Conservation (phyloP, 192 early-diverging fungal species). For the Linderina pennispora region DNA sequence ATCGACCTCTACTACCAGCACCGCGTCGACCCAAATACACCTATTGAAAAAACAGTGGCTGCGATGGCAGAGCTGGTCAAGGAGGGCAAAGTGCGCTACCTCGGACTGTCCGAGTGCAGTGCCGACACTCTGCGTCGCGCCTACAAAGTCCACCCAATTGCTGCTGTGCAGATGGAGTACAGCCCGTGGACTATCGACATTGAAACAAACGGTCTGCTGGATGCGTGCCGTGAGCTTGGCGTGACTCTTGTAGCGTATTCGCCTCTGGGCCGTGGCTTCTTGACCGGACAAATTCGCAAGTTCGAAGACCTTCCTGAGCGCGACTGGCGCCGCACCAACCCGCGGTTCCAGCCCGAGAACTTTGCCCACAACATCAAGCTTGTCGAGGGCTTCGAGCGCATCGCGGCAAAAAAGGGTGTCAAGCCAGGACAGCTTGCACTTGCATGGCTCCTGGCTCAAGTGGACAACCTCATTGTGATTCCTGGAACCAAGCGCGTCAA, state of each 20-base stretch:
- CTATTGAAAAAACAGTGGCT: constrained; percentile 56
- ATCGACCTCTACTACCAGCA: constrained; percentile 66
- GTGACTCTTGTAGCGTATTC: constrained; percentile 69
- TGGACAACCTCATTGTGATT: constrained; percentile 45
- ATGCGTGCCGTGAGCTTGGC: constrained; percentile 66
- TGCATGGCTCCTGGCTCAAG: constrained; percentile 60
- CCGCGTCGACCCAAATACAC: constrained; percentile 52
- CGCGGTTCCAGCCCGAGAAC: constrained; percentile 56
- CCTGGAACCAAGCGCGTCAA: constrained; percentile 52
- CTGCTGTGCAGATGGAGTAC: constrained; percentile 47
- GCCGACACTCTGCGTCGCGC: constrained; percentile 57
- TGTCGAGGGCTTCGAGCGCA: constrained; percentile 44
- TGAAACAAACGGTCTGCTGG: constrained; percentile 61
- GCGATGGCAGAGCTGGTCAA: constrained; percentile 63
- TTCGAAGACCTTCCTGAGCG: constrained; percentile 47
- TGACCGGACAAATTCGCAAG: constrained; percentile 55
- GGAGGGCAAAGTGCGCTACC: constrained; percentile 57
- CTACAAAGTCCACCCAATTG: constrained; percentile 62
- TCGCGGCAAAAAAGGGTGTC: constrained; percentile 51
- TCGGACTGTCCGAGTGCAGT: constrained; percentile 56
- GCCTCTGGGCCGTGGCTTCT: constrained; percentile 64
- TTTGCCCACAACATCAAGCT: constrained; percentile 56
- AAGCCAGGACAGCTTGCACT: constrained; percentile 52
- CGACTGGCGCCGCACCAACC: constrained; percentile 49
- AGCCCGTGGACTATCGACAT: constrained; percentile 56